phyloP scores from a whole-genome alignment of 2,329 filamentous ascomycete species.

The Thermoascus crustaceus region DNA sequence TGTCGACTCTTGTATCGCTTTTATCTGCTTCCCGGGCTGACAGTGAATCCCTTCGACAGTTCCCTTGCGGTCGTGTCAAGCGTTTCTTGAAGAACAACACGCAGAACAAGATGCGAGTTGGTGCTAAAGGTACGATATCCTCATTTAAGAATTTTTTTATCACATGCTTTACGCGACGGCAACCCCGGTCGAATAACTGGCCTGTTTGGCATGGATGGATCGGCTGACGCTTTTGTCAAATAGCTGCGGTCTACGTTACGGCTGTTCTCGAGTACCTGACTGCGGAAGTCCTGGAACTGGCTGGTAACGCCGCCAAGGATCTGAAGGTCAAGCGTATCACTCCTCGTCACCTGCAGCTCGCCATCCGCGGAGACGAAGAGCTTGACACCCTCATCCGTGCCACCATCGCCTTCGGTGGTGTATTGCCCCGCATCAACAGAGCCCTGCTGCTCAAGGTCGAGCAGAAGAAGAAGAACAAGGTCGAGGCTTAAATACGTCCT shows the following conservation, averaged over 20 bases:
- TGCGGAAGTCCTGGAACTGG: constrained; percentile 93
- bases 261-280: constrained; percentile 97
- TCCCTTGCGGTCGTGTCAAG: constrained; percentile 99
- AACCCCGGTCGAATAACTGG: no score
- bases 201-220: no score
- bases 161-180: neutral
- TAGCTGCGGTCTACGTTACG: constrained; percentile 91
- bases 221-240: no score
- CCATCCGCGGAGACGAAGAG: constrained; percentile 97
- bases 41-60: constrained; percentile 48
- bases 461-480: constrained; percentile 85
- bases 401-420: constrained; percentile 97
- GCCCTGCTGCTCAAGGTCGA: constrained; percentile 92
- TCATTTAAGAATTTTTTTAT: neutral
- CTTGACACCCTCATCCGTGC: constrained; percentile 94
- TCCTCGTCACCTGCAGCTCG: constrained; percentile 91
- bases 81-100: constrained; percentile 99
- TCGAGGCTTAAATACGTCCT: constrained; percentile 29
- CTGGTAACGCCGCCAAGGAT: constrained; percentile 97
- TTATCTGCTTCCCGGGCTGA: constrained; percentile 13
- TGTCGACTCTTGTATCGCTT: neutral
- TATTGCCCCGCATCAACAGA: constrained; percentile 97
- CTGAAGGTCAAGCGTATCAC: constrained; percentile 99
- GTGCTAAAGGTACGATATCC: constrained; percentile 61
- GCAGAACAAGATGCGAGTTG: constrained; percentile 99